A percentile compares a stretch with the other conserved stretches of the same genome.
Conservation (phyloP, 345 rosid species). For the Punica granatum region DNA sequence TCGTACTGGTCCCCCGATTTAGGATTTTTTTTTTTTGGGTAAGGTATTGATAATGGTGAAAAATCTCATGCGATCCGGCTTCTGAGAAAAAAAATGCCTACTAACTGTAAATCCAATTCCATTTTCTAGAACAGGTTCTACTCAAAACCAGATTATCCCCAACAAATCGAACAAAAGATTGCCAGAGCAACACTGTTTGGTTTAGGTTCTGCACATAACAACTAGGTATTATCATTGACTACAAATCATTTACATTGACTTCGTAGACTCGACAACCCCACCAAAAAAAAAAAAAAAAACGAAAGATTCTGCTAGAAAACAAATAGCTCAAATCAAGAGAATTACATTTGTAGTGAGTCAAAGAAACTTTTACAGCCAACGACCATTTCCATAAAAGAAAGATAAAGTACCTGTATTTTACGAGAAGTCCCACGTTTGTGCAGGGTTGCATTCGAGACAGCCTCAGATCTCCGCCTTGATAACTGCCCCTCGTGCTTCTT, state of each 20-base stretch:
- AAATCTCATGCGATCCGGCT: background rate
- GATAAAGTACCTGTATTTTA: constrained; percentile 54
- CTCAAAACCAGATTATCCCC: background rate
- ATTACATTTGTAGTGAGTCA: background rate
- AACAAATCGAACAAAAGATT: background rate
- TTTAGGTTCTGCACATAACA: background rate
- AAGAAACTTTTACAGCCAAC: background rate
- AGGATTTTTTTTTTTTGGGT: background rate
- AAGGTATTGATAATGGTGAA: background rate
- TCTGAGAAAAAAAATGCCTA: background rate
- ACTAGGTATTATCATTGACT: background rate
- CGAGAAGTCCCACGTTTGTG: constrained; percentile 50
- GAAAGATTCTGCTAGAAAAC: background rate
- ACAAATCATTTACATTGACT: background rate
- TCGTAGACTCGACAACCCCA: too few species aligned
- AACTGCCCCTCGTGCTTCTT: constrained; percentile 65
- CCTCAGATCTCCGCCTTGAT: constrained; percentile 28
- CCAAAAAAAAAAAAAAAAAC: background rate
- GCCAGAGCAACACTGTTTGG: too few species aligned
- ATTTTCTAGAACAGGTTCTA: background rate
- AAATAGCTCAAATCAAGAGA: background rate
- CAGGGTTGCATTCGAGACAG: constrained; percentile 61
- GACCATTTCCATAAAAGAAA: background rate
- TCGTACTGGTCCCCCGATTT: background rate
- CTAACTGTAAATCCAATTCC: background rate